Evolutionary conservation across 2,329 filamentous ascomycete genomes (phyloP).

Genomic region (Epichloe coenophiala): DNA sequence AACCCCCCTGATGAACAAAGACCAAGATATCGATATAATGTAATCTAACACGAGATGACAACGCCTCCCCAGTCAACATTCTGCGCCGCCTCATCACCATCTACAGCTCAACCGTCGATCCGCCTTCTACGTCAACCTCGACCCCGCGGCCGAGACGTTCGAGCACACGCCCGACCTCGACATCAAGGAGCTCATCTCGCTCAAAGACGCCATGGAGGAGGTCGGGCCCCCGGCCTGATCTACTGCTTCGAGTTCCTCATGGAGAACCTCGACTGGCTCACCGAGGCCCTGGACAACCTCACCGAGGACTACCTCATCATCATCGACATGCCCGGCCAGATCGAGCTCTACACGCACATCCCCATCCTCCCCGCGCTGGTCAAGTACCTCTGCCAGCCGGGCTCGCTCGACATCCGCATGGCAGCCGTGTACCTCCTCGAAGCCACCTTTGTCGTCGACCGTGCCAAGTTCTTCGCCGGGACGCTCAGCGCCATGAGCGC

Average conservation of each 20-base stretch:
- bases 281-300: constrained; percentile 68
- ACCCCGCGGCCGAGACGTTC: constrained; percentile 88
- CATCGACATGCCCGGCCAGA: constrained; percentile 97
- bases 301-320: constrained; percentile 96
- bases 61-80: constrained; percentile 60
- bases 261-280: constrained; percentile 86
- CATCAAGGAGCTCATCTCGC: constrained; percentile 86
- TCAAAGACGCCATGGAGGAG: constrained; percentile 95
- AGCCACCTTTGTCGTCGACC: constrained; percentile 88
- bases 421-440: constrained; percentile 93
- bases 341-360: constrained; percentile 95
- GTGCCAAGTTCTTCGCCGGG: constrained; percentile 93
- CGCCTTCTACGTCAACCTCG: constrained; percentile 95
- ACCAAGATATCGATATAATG: background rate
- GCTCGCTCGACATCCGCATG: constrained; percentile 75
- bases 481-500: constrained; percentile 95
- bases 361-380: constrained; percentile 79
- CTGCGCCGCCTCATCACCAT: constrained; percentile 89
- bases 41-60: background rate
- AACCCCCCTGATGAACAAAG: background rate
- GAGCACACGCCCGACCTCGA: constrained; percentile 85
- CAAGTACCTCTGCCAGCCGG: constrained; percentile 64
- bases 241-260: constrained; percentile 96
- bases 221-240: constrained; percentile 78
- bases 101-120: constrained; percentile 83